Base-by-base conservation (phyloP, 306 rosid genomes). In the Ormosia emarginata region DNA sequence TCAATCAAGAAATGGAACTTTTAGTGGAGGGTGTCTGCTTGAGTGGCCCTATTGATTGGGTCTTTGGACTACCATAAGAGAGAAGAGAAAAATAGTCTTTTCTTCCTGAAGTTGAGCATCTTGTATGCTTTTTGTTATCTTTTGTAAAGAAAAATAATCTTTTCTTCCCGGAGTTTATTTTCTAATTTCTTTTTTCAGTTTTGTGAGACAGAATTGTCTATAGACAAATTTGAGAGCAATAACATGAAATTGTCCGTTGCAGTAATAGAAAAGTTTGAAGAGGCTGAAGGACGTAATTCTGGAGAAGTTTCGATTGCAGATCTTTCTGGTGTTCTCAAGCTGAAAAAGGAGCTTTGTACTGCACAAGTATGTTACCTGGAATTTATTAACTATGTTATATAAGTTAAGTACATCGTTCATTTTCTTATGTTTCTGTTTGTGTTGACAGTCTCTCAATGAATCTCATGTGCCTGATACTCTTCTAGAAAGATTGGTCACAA, bases 251-350 rank as follows among this genome's bases (percentile, higher is more conserved):
- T 78, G 29, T 57, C 4, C 67, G 17, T 77, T 72, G 71, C 97
- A 92, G 98, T 93, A 2, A 80, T 96, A 32, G 97, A 92, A 74
- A 87, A 87, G 80, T 93, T 91, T 81, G 96, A 93, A 84, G 97
- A 95, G 84, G 90, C 87, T 7, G 93, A 89, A 83, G 94, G 92
- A 29, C 86, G 89, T 17, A 87, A 72, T 78, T 90, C 90, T 0
- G 98, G 96, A 67, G 91, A 90, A 7, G 85, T 90, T 79, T 89
- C 94, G 3, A 77, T 65, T 63, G 81, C 84, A 17, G 97, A 96
- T 91, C 92, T 93, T 88, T 88, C 97, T 5, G 63, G 67, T 79
- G 90, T 93, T 80, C 87, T 89, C 79, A 89, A 90, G 84, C 73
- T 91, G 88, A 93, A 92, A 81, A 86, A 83, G 82, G 94, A 96